Base-by-base conservation (phyloP, 1,284 basidiomycete species). In the Moesziomyces aphidis region DNA sequence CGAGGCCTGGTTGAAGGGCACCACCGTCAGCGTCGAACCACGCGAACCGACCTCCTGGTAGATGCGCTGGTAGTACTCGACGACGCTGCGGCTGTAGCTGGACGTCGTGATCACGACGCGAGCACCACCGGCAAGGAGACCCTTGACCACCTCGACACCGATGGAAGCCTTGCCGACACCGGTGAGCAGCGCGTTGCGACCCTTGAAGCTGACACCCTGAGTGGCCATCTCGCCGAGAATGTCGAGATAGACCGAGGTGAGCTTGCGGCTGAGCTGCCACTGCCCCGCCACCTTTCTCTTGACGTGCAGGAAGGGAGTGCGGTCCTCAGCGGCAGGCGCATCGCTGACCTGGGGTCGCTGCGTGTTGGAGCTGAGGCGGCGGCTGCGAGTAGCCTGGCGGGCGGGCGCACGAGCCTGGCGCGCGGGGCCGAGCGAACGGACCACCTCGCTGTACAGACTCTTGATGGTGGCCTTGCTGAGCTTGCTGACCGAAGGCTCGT, bases 401-500 rank as follows among this genome's bases (percentile, higher is more conserved):
- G 88, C 43, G 87, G 85, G 72, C 89, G 90, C 83, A 50, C 86
- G 85, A 58, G 78, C 73, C 34, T 88, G 85, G 55, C 92, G 90
- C 28, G 91, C 88, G 2, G 67, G 68, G 90, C 79, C 93, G 88
- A 83, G 86, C 49, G 87, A 87, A 72, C 88, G 88, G 73, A 97
- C 93, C 59, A 97, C 96, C 71, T 96, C 95, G 77, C 95, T 93
- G 85, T 99, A 99, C 59, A 99, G 88, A 10, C 92, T 93, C 78
- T 96, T 97, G 89, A 99, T 97, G 61, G 95, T 93, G 69, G 93
- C 92, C 89, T 98, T 98, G 88, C 98, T 95, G 78, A 95, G 93
- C 80, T 95, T 91, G 81, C 92, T 96, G 85, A 99, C 97, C 73
- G 94, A 93, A 1, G 96, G 95, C 85, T 98, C 94, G 3, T 93